Percentiles rank a stretch among this genome's conserved stretches.
phyloP scores from a whole-genome alignment of 148 eudicot species.

The Vaccinium corymbosum region DNA sequence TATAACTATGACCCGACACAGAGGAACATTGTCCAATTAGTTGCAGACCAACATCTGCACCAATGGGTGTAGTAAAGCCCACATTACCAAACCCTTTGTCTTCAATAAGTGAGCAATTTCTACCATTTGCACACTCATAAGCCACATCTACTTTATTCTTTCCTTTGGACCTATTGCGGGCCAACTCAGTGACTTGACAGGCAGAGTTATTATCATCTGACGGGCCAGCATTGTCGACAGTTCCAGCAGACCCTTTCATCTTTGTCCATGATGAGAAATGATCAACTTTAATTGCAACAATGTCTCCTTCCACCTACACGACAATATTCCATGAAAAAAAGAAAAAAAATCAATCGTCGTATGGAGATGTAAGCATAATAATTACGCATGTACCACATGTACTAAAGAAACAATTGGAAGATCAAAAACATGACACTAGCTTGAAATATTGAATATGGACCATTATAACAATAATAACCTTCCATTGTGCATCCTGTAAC shows the following conservation, averaged over 20 bases:
- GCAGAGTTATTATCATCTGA: conserved; percentile 25
- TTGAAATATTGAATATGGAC: not conserved
- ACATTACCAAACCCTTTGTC: conserved; percentile 20
- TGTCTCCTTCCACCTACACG: conserved; percentile 81
- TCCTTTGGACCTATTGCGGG: conserved; percentile 36
- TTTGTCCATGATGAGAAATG: conserved; percentile 63
- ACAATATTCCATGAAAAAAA: not conserved
- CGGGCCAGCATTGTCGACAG: conserved; percentile 27
- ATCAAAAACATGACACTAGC: not conserved
- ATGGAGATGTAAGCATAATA: not conserved
- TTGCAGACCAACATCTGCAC: conserved; percentile 24
- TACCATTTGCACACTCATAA: conserved; percentile 11
- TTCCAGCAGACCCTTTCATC: conserved; percentile 69
- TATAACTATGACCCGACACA: conserved; percentile 19
- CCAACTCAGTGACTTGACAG: conserved; percentile 24
- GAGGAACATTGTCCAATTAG: conserved; percentile 13
- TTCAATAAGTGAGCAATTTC: conserved; percentile 9
- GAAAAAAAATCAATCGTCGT: not conserved
- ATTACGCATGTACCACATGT: not conserved
- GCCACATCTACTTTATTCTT: conserved; percentile 37
- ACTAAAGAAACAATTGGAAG: not conserved
- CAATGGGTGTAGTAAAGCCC: conserved; percentile 17
- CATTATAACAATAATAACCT: not conserved
- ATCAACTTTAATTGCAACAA: conserved; percentile 72
- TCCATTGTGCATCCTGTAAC: not conserved